Percentiles rank a stretch among this genome's conserved stretches.
phyloP scores from a whole-genome alignment of 495 filamentous ascomycete species.

The Aspergillus olivimuriae region DNA sequence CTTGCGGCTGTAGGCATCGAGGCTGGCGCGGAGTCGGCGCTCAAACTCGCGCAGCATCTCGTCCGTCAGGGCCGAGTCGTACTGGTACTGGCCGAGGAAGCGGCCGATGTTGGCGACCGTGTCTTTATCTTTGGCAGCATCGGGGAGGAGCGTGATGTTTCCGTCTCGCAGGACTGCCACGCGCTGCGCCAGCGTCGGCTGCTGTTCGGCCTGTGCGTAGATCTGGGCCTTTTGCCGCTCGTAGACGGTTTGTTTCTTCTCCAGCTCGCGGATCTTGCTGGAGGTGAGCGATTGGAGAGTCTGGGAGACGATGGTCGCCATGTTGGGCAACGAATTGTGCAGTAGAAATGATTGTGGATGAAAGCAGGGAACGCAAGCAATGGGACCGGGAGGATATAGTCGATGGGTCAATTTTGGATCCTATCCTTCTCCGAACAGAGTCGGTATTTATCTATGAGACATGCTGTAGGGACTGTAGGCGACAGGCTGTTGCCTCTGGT shows the following conservation, averaged over 20 bases:
- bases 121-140: conserved; percentile 2
- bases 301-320: conserved; percentile 30
- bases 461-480: too few relatives aligned
- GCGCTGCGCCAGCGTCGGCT: conserved; percentile 3
- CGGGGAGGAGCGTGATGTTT: conserved; percentile 10
- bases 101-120: not conserved
- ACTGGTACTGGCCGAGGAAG: conserved; percentile 23
- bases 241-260: conserved; percentile 42
- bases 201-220: conserved; percentile 4
- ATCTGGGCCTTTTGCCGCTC: conserved; percentile 30
- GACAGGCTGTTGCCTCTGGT: too few relatives aligned
- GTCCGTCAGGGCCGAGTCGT: conserved; percentile 34
- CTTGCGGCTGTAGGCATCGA: conserved; percentile 44
- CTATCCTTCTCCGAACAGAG: too few relatives aligned
- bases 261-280: conserved; percentile 50
- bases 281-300: conserved; percentile 52
- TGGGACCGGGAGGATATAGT: too few relatives aligned
- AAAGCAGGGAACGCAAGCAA: too few relatives aligned
- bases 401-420: too few relatives aligned
- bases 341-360: too few relatives aligned
- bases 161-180: conserved; percentile 10
- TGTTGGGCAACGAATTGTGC: too few relatives aligned
- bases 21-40: conserved; percentile 29
- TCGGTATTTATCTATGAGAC: too few relatives aligned
- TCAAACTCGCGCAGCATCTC: conserved; percentile 35